Base-by-base conservation (phyloP, 345 rosid genomes). In the Eucalyptus cloeziana region DNA sequence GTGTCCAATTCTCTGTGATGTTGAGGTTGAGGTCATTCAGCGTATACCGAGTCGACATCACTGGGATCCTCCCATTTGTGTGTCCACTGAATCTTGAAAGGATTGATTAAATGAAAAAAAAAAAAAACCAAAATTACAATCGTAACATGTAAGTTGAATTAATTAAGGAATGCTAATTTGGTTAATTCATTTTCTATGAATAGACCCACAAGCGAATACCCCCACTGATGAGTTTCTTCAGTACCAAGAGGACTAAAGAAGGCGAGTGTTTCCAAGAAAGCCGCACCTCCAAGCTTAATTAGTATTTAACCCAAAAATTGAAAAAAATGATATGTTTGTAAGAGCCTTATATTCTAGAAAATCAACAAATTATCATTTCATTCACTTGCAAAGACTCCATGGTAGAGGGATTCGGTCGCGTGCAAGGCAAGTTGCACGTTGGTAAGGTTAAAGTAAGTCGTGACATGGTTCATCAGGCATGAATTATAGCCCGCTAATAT, bases 401-500 rank as follows among this genome's bases (percentile, higher is more conserved):
- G 94, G 93, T 87, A 94, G 95, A 85, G 93, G 87, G 86, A 97
- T 91, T 56, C 94, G 89, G 1, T 98, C 95, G 98, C 98, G 89
- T 97, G 99, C 89, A 97, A 91, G 71, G 98, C 98, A 89, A 93
- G 94, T 93, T 97, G 99, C 88, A 96, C 98, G 92, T 96, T 95
- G 1, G 95, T 98, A 85, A 24, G 93, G 92, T 97, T 97, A 90
- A 97, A 95, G 90, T 97, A 96, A 92, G 90, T 49, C 64, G 85
- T 87, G 4, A 99, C 94, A 91, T 96, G 93, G 88, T 97, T 95
- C 94, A 49, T 96, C 3, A 97, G 94, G 94, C 96, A 97, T 27
- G 99, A 99, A 94, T 97, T 98, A 90, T 95, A 96, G 88, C 97
- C 97, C 91, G 98, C 94, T 60, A 96, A 92, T 94, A 96, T 96